Conservation (phyloP, 2,329 filamentous ascomycete species). For the Fusarium nelsonii region DNA sequence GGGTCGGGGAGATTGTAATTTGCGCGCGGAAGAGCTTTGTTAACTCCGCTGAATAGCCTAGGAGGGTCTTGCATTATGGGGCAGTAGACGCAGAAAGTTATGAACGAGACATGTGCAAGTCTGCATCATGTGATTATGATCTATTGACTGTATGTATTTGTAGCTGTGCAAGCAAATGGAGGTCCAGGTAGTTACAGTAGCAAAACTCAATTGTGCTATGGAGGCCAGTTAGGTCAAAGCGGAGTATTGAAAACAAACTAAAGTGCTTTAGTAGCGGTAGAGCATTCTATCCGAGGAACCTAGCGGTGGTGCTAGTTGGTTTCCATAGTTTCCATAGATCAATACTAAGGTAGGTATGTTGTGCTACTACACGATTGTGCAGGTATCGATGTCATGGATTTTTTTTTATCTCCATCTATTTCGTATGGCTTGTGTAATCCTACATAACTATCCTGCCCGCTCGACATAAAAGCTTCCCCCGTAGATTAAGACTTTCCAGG, state of each 20-base stretch:
- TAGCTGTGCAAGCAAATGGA: neutral
- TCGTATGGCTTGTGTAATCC: neutral
- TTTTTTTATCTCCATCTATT: neutral
- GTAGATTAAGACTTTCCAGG: constrained; percentile 3
- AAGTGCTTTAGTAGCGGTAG: neutral
- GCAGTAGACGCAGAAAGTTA: neutral
- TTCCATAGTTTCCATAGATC: neutral
- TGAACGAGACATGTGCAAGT: neutral
- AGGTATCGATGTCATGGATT: constrained; percentile 25
- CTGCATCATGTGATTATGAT: constrained; percentile 5
- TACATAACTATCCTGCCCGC: neutral
- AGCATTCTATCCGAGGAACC: neutral
- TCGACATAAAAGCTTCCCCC: neutral
- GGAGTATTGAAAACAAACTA: too few relatives aligned
- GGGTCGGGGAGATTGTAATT: constrained; percentile 16
- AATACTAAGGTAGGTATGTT: neutral
- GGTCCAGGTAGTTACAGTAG: too few relatives aligned
- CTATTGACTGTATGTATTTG: neutral
- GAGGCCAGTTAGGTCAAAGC: neutral
- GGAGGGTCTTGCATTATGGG: constrained; percentile 12
- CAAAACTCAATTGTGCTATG: neutral
- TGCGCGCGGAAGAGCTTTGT: constrained; percentile 13
- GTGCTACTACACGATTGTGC: constrained; percentile 1
- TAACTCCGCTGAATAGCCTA: constrained; percentile 20
- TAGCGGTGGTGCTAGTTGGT: neutral